Conservation (phyloP, 352 stramenopile species). For the Phytophthora uliginosa region DNA sequence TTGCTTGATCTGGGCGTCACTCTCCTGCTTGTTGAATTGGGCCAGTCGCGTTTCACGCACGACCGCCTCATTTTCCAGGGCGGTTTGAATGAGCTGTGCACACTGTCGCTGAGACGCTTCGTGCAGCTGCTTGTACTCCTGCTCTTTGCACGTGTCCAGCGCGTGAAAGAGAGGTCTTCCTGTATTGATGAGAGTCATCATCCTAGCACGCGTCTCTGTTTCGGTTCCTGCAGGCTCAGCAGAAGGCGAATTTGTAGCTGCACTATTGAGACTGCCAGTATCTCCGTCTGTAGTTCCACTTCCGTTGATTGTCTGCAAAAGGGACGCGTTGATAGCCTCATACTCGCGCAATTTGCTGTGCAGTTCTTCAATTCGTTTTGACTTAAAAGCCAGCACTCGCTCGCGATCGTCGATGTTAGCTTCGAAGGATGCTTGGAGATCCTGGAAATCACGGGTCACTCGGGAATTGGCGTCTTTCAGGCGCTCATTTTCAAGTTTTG, state of each 20-base stretch:
- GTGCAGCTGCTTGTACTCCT: conserved; percentile 61
- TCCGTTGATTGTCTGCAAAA: conserved; percentile 60
- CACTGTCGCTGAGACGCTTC: conserved; percentile 52
- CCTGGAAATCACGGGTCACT: conserved; percentile 48
- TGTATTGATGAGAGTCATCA: conserved; percentile 46
- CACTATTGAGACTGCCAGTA: conserved; percentile 22
- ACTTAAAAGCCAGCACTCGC: conserved; percentile 72
- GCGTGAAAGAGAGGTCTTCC: conserved; percentile 64
- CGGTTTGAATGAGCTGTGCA: conserved; percentile 42
- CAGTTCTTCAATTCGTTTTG: conserved; percentile 73
- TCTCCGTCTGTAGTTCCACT: conserved; percentile 13
- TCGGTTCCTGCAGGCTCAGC: conserved; percentile 18
- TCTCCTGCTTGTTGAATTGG: conserved; percentile 47
- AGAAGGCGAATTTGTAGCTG: background rate
- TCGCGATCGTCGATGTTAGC: conserved; percentile 76
- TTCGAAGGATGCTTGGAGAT: conserved; percentile 52
- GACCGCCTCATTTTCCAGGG: conserved; percentile 40
- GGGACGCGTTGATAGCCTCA: conserved; percentile 60
- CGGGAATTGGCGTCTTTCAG: conserved; percentile 45
- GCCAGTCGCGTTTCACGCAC: conserved; percentile 49
- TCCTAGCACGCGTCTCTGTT: conserved; percentile 37
- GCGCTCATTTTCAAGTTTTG: conserved; percentile 48
- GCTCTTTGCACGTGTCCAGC: conserved; percentile 65
- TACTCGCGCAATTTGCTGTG: conserved; percentile 56
- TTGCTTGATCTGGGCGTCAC: conserved; percentile 38